phyloP scores from a whole-genome alignment of 352 stramenopile genomes.

The Peronospora belbahrii region DNA sequence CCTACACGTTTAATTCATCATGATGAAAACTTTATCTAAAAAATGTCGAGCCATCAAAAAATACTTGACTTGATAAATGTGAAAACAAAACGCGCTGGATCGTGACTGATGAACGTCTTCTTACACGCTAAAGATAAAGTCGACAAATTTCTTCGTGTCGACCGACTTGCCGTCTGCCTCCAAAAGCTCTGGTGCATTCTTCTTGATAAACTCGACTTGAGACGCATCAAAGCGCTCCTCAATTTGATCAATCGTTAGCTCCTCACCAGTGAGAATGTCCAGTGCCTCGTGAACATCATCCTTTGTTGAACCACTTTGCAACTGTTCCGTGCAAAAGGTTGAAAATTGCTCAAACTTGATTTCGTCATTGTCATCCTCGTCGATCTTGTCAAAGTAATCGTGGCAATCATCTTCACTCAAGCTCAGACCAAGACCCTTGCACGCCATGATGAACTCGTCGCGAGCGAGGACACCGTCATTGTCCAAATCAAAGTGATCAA shows the following conservation, averaged over 20 bases:
- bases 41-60: constrained; percentile 30
- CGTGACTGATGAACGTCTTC: no score
- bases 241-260: constrained; percentile 71
- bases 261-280: constrained; percentile 64
- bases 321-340: constrained; percentile 82
- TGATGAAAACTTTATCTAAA: constrained; percentile 33
- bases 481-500: constrained; percentile 87
- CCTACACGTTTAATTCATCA: constrained; percentile 66
- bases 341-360: constrained; percentile 82
- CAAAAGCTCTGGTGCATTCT: constrained; percentile 47
- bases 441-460: constrained; percentile 88
- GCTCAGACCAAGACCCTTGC: constrained; percentile 79
- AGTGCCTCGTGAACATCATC: constrained; percentile 78
- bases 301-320: constrained; percentile 79
- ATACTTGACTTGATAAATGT: constrained; percentile 19
- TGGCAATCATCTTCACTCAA: constrained; percentile 86
- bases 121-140: constrained; percentile 80
- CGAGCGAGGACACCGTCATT: constrained; percentile 78
- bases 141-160: constrained; percentile 68
- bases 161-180: constrained; percentile 47
- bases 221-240: constrained; percentile 72
- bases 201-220: constrained; percentile 77
- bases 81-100: constrained; percentile 7
- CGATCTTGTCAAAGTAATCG: constrained; percentile 83
- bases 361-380: constrained; percentile 77